These are phyloP conservation scores for Phytophthora citricola DNA, from an alignment of 352 stramenopile species.

Conservation along the genomic window DNA sequence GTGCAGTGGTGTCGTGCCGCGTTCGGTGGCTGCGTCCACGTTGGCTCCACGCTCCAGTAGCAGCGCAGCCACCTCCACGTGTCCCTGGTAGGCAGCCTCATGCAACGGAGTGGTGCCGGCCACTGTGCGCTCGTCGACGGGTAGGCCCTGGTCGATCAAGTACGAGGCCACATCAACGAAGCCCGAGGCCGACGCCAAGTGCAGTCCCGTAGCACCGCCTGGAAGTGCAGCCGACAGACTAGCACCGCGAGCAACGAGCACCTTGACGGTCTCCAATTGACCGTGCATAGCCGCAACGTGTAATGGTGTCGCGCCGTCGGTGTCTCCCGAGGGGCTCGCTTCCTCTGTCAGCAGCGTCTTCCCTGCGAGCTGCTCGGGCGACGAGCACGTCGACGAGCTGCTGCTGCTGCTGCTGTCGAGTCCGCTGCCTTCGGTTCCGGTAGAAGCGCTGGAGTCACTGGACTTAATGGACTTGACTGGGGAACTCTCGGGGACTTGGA, in stretches of 20 bases:
- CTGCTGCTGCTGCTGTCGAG: conserved; percentile 33
- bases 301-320: conserved; percentile 58
- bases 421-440: conserved; percentile 22
- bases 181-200: conserved; percentile 58
- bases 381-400: conserved; percentile 40
- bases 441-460: conserved; percentile 35
- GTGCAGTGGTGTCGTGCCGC: conserved; percentile 61
- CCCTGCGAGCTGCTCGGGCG: conserved; percentile 30
- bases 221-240: conserved; percentile 53
- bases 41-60: conserved; percentile 50
- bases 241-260: conserved; percentile 51
- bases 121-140: conserved; percentile 44
- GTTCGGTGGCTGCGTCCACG: conserved; percentile 57
- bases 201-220: conserved; percentile 50
- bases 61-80: conserved; percentile 47
- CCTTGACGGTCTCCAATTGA: conserved; percentile 62
- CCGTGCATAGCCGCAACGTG: conserved; percentile 68
- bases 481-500: conserved; percentile 28
- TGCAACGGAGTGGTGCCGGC: conserved; percentile 59
- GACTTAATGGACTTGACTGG: conserved; percentile 30
- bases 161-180: conserved; percentile 51
- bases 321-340: conserved; percentile 26
- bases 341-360: conserved; percentile 31
- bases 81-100: conserved; percentile 55
- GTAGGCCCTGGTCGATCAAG: conserved; percentile 48